Evolutionary conservation across 805 yeast genomes (phyloP).

Genomic region (Yamadazyma tumulicola): DNA sequence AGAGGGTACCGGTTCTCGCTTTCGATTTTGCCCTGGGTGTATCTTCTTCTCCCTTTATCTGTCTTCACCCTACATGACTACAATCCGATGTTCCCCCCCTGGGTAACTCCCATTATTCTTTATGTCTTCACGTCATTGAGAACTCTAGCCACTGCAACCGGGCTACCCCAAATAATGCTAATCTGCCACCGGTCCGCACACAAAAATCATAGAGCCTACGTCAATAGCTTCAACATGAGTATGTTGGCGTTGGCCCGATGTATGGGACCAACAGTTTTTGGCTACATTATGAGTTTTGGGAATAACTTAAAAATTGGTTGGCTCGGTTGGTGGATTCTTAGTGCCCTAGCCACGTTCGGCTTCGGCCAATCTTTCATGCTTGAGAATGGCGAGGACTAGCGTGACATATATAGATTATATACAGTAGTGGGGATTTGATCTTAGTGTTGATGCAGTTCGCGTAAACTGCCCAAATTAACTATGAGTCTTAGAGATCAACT

Average conservation of each 20-base stretch:
- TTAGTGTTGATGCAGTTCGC: no score
- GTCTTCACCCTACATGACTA: constrained; percentile 29
- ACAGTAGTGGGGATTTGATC: no score
- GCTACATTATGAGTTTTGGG: constrained; percentile 33
- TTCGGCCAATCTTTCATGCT: constrained; percentile 25
- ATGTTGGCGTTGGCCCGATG: constrained; percentile 31
- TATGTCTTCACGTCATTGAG: constrained; percentile 30
- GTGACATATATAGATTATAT: not conserved
- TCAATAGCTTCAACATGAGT: constrained; percentile 32
- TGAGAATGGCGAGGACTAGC: constrained; percentile 26
- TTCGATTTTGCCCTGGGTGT: constrained; percentile 29
- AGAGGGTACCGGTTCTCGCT: constrained; percentile 25
- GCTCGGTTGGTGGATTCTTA: constrained; percentile 35
- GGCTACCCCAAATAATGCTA: constrained; percentile 34
- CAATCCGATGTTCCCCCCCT: constrained; percentile 22
- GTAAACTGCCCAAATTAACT: no score
- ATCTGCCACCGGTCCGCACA: constrained; percentile 35
- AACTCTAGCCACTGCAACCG: constrained; percentile 32
- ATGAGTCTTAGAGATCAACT: constrained; percentile 51
- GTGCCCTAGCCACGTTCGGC: constrained; percentile 25
- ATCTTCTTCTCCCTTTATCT: constrained; percentile 26
- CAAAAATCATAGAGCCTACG: constrained; percentile 31
- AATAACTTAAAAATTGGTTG: constrained; percentile 21
- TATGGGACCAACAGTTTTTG: constrained; percentile 31
- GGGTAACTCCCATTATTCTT: constrained; percentile 26